Percentiles rank a stretch among this genome's conserved stretches.
Evolutionary conservation across 306 rosid species (phyloP).

Genomic region (Trichosanthes truncata): DNA sequence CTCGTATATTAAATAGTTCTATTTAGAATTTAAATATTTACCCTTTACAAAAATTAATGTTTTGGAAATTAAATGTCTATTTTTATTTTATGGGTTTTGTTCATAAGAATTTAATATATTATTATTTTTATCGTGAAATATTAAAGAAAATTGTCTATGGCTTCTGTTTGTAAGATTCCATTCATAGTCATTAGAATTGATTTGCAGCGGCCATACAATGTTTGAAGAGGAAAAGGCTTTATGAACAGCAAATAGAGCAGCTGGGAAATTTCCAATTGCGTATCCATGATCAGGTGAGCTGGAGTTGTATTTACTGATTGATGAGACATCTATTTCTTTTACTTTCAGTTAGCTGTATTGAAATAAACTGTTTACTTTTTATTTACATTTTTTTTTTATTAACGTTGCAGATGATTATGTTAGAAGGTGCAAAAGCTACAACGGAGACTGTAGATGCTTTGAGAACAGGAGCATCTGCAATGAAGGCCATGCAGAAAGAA

Average conservation of each 20-base stretch:
- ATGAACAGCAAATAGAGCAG: conserved; percentile 92
- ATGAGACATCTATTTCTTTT: background rate
- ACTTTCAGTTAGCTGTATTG: background rate
- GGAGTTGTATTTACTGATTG: background rate
- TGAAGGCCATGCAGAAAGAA: conserved; percentile 99
- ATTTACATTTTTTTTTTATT: background rate
- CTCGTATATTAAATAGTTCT: background rate
- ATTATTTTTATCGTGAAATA: no score
- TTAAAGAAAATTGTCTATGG: background rate
- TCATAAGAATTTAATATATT: background rate
- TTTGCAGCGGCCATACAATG: conserved; percentile 86
- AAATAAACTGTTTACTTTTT: background rate
- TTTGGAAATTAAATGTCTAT: background rate
- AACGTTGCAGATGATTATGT: conserved; percentile 75
- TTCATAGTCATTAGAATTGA: background rate
- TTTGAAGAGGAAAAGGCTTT: conserved; percentile 82
- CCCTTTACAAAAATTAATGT: background rate
- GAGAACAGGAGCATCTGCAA: conserved; percentile 87
- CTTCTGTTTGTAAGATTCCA: background rate
- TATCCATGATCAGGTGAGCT: conserved; percentile 80
- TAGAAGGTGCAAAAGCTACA: conserved; percentile 98
- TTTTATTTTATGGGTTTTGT: background rate
- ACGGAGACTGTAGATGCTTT: conserved; percentile 97
- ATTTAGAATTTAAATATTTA: background rate
- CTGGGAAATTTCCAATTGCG: conserved; percentile 99